A percentile compares a stretch with the other conserved stretches of the same genome.
Evolutionary conservation across 2,329 filamentous ascomycete genomes (phyloP).

Genomic region (Colletotrichum higginsianum): DNA sequence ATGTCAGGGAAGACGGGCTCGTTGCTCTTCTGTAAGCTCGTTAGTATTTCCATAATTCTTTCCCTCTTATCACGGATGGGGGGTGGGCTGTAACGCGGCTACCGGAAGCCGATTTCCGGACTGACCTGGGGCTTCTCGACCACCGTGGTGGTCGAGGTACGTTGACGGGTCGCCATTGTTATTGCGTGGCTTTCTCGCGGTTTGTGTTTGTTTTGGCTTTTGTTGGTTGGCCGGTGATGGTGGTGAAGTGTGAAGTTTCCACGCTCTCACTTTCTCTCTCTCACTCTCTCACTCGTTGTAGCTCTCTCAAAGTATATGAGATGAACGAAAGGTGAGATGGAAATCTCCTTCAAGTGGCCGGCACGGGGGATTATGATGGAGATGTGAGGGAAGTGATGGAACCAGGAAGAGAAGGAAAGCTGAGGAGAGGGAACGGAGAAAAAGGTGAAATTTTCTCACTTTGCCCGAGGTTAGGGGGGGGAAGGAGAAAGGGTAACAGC

Average conservation of each 20-base stretch:
- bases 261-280: neutral
- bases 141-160: constrained; percentile 37
- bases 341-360: constrained; percentile 4
- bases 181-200: neutral
- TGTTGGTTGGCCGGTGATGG: neutral
- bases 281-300: too few species aligned
- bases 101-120: constrained; percentile 8
- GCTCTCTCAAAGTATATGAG: constrained; percentile 14
- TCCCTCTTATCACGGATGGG: neutral
- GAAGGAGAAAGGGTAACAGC: too few species aligned
- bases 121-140: constrained; percentile 42
- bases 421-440: neutral
- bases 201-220: too few species aligned
- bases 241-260: neutral
- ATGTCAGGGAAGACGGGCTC: constrained; percentile 59
- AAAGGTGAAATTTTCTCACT: constrained; percentile 26
- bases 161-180: constrained; percentile 37
- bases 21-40: constrained; percentile 21
- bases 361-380: neutral
- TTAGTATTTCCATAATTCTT: neutral
- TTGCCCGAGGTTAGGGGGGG: constrained; percentile 29
- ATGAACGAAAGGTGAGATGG: constrained; percentile 20
- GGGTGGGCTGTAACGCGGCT: neutral
- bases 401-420: neutral
- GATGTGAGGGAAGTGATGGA: constrained; percentile 8